Percentiles rank a stretch among this genome's conserved stretches.
phyloP scores from a whole-genome alignment of 805 yeast genomes.

The Jamesozyma hellenica region DNA sequence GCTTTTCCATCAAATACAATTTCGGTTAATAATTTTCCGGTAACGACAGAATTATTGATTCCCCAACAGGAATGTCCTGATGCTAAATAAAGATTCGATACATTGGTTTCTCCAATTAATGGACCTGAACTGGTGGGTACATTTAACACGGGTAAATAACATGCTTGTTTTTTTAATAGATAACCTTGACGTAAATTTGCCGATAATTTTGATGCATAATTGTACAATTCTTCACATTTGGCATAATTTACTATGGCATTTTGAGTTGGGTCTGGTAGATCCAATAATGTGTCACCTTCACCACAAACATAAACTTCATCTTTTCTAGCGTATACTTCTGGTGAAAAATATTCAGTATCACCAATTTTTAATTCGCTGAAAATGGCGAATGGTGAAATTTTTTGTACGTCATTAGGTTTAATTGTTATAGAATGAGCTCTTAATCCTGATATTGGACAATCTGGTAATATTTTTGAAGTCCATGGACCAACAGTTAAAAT shows the following conservation, averaged over 20 bases:
- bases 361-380: constrained; percentile 82
- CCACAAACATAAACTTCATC: constrained; percentile 97
- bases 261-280: constrained; percentile 87
- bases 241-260: constrained; percentile 81
- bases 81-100: constrained; percentile 65
- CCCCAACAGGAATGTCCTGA: constrained; percentile 99
- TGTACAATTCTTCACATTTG: constrained; percentile 79
- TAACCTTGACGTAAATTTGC: constrained; percentile 63
- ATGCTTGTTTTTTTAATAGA: constrained; percentile 78
- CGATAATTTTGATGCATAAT: constrained; percentile 68
- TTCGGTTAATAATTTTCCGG: constrained; percentile 90
- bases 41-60: constrained; percentile 92
- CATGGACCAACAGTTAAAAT: constrained; percentile 90
- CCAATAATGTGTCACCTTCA: constrained; percentile 86
- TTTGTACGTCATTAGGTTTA: constrained; percentile 55
- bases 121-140: constrained; percentile 92
- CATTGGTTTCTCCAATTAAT: constrained; percentile 86
- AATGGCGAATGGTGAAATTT: constrained; percentile 85
- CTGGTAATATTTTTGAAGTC: constrained; percentile 85
- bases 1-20: constrained; percentile 75
- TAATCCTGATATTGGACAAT: constrained; percentile 88
- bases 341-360: constrained; percentile 63
- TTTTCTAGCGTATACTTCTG: constrained; percentile 88
- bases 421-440: constrained; percentile 93
- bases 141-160: constrained; percentile 89